Percentiles rank a stretch among this genome's conserved stretches.
phyloP scores from a whole-genome alignment of 208 protist species.

The Borovskyia barvae region DNA sequence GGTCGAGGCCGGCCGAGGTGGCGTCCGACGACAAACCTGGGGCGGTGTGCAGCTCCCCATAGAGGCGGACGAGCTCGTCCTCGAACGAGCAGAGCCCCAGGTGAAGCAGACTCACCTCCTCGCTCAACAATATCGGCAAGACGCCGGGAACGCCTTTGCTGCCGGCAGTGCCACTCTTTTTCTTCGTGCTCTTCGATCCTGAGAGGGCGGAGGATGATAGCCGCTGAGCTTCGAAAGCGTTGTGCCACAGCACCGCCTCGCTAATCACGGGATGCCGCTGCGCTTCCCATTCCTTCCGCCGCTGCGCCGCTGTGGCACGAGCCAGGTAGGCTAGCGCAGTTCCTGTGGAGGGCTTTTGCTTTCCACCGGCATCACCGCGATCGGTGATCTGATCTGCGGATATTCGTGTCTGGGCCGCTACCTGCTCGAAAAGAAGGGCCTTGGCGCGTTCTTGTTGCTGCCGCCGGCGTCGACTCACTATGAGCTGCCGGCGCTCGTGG shows the following conservation, averaged over 20 bases:
- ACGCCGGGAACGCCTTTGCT: neutral
- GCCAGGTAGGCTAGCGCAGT: conserved; percentile 11
- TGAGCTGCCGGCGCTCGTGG: conserved; percentile 13
- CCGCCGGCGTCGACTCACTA: conserved; percentile 6
- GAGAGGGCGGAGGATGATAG: neutral
- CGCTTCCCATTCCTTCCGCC: conserved; percentile 37
- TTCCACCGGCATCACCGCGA: neutral
- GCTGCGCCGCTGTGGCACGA: conserved; percentile 26
- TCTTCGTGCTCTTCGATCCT: neutral
- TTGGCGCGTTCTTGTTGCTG: conserved; percentile 23
- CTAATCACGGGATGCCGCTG: conserved; percentile 33
- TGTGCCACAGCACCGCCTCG: conserved; percentile 18
- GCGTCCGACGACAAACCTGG: neutral
- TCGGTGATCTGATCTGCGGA: neutral
- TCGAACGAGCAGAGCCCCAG: conserved; percentile 68
- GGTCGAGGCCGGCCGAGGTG: neutral
- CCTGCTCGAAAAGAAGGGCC: conserved; percentile 24
- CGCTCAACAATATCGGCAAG: conserved; percentile 51
- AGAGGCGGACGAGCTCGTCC: conserved; percentile 63
- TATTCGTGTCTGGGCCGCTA: conserved; percentile 13
- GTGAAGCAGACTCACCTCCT: conserved; percentile 79
- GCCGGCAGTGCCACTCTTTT: neutral
- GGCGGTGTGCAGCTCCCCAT: conserved; percentile 22
- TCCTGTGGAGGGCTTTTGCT: neutral
- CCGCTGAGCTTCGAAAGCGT: conserved; percentile 26